Base-by-base conservation (phyloP, 116 monocot species). In the Posidonia oceanica region DNA sequence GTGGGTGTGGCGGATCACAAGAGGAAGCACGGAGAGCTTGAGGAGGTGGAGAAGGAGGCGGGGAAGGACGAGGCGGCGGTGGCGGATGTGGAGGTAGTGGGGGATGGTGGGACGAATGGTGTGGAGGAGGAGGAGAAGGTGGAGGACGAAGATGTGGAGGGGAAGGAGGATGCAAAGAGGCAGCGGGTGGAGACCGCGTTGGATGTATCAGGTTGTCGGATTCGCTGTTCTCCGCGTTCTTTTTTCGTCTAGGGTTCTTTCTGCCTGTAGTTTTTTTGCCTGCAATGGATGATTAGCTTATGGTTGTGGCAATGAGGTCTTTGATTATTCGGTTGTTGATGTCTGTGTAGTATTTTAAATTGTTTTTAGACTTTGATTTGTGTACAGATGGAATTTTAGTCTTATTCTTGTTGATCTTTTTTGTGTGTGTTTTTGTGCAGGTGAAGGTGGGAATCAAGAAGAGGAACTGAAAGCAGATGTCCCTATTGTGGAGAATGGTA, bases 21-120 rank as follows among this genome's bases (percentile, higher is more conserved):
- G 70, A 70, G 71, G 71, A 61, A 61, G 59, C 61, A 71, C 44
- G 21, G 48, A 0, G 61, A 60, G 15, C 39, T 39, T 18, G 39
- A 55, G 44, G 22, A 4, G 36, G 14, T 11, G 12, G 61, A 60
- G 18, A 40, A 60, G 13, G 59, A 56, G 18, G 37, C 39, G 7
- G 57, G 39, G 57, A 56, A 18, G 57, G 7, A 2, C 14, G 57
- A 57, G 39, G 57, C n/a, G 36, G 0, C 4, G 14, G 38, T 3
- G 13, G 71, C 48, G 61, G 60, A 10, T 21, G 11, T 20, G 14
- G 71, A 61, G 36, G 58, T 6, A 53, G 4, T 3, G 14, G 11
- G 68, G 17, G 68, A 42, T 42, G 14, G 23, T n/a, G 37, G 69
- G 7, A 17, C 7, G 4, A 42, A 58, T 4, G 58, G 17, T 58